Conservation (phyloP, 768 basidiomycete genomes). For the Hygrophoropsis aurantiaca region DNA sequence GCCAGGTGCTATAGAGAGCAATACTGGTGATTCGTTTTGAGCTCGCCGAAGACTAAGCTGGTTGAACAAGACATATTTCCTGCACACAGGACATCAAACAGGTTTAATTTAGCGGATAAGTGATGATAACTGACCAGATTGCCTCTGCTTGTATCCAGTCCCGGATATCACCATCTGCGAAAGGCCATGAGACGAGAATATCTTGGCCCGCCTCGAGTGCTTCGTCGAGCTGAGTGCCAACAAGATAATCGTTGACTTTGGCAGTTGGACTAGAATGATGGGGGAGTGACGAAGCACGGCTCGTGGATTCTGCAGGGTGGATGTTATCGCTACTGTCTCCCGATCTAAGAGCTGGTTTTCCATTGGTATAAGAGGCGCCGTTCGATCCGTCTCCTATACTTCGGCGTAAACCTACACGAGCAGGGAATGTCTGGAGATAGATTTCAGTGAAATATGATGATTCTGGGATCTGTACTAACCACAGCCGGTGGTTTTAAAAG, state of each 20-base stretch:
- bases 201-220: slow-evolving; percentile 75
- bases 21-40: slow-evolving; percentile 85
- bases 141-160: slow-evolving; percentile 90
- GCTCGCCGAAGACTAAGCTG: slow-evolving; percentile 73
- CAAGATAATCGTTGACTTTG: slow-evolving; percentile 76
- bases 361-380: slow-evolving; percentile 23
- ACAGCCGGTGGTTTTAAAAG: slow-evolving; percentile 74
- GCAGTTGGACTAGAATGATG: slow-evolving; percentile 43
- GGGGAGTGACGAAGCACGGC: slow-evolving; percentile 47
- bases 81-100: slow-evolving; percentile 31
- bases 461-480: slow-evolving; percentile 44
- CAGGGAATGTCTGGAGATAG: slow-evolving; percentile 63
- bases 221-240: slow-evolving; percentile 78
- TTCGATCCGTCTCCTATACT: slow-evolving; percentile 31
- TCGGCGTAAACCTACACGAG: slow-evolving; percentile 75
- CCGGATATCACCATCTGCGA: slow-evolving; percentile 66
- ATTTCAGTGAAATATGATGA: slow-evolving; percentile 1
- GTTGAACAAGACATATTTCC: slow-evolving; percentile 83
- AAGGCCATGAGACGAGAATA: slow-evolving; percentile 78
- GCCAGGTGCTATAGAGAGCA: slow-evolving; percentile 67
- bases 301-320: slow-evolving; percentile 42
- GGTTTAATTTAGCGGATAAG: slow-evolving; percentile 5
- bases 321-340: slow-evolving; percentile 21
- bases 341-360: slow-evolving; percentile 18
- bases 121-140: slow-evolving; percentile 65